A percentile compares a stretch with the other conserved stretches of the same genome.
Conservation (phyloP, 805 yeast genomes). For the Candida parachauliodes region DNA sequence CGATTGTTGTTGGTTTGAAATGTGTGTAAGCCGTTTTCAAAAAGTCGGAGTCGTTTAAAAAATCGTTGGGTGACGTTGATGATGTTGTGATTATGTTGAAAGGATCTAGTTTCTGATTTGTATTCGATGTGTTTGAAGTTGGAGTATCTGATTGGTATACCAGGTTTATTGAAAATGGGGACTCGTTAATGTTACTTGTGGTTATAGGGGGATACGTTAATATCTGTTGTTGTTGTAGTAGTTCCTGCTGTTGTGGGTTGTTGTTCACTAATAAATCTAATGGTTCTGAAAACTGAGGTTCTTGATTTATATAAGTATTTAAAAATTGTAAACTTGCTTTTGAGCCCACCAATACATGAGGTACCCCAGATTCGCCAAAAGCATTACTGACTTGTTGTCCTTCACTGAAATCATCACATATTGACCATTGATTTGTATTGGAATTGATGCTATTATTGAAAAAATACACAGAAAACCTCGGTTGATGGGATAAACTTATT, state of each 20-base stretch:
- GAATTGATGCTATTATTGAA: conserved; percentile 51
- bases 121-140: conserved; percentile 1
- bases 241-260: too few species aligned
- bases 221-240: not conserved
- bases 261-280: conserved; percentile 3
- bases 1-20: conserved; percentile 1
- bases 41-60: not conserved
- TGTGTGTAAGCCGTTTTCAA: conserved; percentile 5
- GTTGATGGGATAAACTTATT: conserved; percentile 53
- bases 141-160: conserved; percentile 10
- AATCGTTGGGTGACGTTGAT: not conserved
- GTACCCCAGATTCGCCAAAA: conserved; percentile 56
- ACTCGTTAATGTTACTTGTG: not conserved
- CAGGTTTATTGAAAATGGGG: conserved; percentile 7
- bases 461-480: conserved; percentile 77
- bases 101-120: not conserved
- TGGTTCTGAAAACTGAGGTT: conserved; percentile 1
- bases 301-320: conserved; percentile 43
- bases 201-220: conserved; percentile 1
- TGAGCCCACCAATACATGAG: conserved; percentile 66
- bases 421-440: conserved; percentile 63
- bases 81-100: not conserved
- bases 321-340: conserved; percentile 48
- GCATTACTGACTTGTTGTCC: conserved; percentile 79
- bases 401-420: conserved; percentile 80